Evolutionary conservation across 768 basidiomycete species (phyloP).

Genomic region (Kwoniella mangroviensis): DNA sequence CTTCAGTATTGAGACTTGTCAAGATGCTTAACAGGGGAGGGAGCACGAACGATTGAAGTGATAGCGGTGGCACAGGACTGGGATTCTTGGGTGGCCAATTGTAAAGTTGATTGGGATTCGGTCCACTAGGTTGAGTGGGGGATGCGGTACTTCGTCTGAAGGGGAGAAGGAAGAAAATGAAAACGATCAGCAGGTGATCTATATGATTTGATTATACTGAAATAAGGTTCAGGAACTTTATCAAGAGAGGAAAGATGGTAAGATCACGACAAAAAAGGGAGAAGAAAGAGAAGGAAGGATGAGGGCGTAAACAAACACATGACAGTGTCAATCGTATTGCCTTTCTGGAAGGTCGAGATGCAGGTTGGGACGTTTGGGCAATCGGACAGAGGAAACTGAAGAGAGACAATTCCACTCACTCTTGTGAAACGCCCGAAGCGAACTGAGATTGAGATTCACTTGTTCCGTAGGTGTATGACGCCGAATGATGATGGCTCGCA

Average conservation of each 20-base stretch:
- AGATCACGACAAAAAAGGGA: not conserved
- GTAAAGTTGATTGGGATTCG: not conserved
- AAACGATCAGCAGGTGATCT: not conserved
- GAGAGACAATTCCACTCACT: not conserved
- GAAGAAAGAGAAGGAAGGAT: no score
- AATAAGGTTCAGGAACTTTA: not conserved
- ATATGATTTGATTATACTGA: not conserved
- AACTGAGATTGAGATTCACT: slow-evolving; percentile 11
- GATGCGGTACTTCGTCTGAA: slow-evolving; percentile 25
- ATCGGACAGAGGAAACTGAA: no score
- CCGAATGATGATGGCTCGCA: slow-evolving; percentile 20
- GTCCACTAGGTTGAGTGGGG: slow-evolving; percentile 4
- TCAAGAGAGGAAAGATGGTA: not conserved
- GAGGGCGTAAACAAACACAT: slow-evolving; percentile 1
- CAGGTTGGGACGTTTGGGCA: not conserved
- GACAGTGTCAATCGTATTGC: not conserved
- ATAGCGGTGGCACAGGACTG: slow-evolving; percentile 9
- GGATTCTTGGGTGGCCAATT: slow-evolving; percentile 13
- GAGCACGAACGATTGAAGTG: not conserved
- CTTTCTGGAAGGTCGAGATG: not conserved
- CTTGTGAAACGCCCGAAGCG: slow-evolving; percentile 25
- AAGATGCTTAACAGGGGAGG: not conserved
- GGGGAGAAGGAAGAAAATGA: not conserved
- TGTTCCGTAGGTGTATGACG: slow-evolving; percentile 24
- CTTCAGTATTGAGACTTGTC: not conserved